Conservation (phyloP, 2,329 filamentous ascomycete species). For the Pyricularia pennisetigena region DNA sequence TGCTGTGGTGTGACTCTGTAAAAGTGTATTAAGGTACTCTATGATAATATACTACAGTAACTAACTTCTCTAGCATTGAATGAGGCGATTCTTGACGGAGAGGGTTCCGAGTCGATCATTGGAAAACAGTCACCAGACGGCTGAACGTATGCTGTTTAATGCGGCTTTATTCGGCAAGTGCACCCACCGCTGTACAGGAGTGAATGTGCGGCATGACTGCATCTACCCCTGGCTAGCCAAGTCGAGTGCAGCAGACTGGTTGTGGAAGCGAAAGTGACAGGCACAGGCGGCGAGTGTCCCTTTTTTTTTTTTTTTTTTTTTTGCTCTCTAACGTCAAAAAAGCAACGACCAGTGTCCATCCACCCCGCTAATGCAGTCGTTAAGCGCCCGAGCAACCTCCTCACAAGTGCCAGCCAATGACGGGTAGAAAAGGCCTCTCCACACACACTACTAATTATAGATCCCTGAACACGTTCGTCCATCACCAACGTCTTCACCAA, state of each 20-base stretch:
- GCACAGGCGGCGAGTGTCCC: not conserved
- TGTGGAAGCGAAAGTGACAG: not conserved
- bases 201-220: not conserved
- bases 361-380: slow-evolving; percentile 1
- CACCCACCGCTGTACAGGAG: too few species aligned
- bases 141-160: not conserved
- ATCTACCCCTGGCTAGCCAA: not conserved
- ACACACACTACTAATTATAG: not conserved
- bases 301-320: not conserved
- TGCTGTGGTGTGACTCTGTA: not conserved
- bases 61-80: not conserved
- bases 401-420: not conserved
- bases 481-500: not conserved
- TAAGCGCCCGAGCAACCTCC: not conserved
- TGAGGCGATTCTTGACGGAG: not conserved
- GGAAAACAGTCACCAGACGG: not conserved
- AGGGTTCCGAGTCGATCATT: not conserved
- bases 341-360: not conserved
- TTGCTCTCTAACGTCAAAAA: not conserved
- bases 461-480: not conserved
- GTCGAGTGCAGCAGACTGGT: not conserved
- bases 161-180: not conserved
- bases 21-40: too few species aligned
- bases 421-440: not conserved
- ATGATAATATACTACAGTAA: not conserved